Evolutionary conservation across 805 yeast genomes (phyloP), one percentile per base, ranked within the genome.

Genomic region (Cyberlindnera mrakii): DNA sequence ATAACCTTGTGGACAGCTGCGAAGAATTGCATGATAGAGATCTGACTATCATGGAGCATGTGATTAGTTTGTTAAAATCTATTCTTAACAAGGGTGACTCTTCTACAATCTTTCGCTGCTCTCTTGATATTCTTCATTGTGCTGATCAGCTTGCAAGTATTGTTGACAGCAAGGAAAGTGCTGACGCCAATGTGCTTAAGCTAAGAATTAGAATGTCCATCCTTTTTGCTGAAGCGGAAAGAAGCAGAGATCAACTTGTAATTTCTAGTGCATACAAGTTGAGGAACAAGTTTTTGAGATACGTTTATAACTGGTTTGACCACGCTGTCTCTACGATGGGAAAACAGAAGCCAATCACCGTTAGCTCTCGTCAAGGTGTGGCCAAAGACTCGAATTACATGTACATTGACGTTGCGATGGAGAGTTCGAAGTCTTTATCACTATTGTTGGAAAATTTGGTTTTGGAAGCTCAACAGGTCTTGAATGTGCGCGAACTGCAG

Each of bases 381-480:
- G 32, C 44, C 7, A 46, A 71, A 15, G 82, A 77, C 39, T 47
- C 68, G 34, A 75, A 71, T 23, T 73, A 69, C 46, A 57, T 78
- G 30, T 70, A 71, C 42, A 61, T 79, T 38, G 87, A 80, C 57
- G 67, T 81, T n/a, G 78, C 84, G 0, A 69, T 74, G 7, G 90
- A 83, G 54, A 70, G 82, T 35, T 76, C 85, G 0, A 71, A 71
- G 48, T 77, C 81, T 17, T 59, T 85, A 42, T 72, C 82, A 2
- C 57, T 72, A 18, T 68, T 80, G 17, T 68, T 85, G 19, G 74
- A 73, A 23, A 68, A 72, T n/a, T 58, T 82, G 29, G 72, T 82
- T 4, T 58, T 82, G 35, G 90, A 80, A 44, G 70, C 74, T 20
- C 82, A 76, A 30, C 82, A 69, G 44, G 80, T 77, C 25, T 66